Evolutionary conservation across 495 filamentous ascomycete genomes (phyloP).

Genomic region (Penicillium angulare): DNA sequence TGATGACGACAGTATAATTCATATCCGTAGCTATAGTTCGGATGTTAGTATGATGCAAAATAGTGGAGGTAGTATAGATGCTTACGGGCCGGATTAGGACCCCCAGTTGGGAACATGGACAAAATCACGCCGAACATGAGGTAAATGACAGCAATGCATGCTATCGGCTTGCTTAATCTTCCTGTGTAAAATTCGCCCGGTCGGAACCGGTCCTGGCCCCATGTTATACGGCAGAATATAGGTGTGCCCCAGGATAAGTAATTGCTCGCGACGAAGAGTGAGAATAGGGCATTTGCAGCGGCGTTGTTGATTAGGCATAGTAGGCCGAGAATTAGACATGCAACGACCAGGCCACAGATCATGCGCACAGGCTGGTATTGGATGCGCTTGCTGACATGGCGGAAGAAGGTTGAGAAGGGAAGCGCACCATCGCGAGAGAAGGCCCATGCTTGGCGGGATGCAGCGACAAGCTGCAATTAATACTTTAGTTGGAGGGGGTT

Average conservation of each 20-base stretch:
- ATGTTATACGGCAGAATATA: slow-evolving; percentile 60
- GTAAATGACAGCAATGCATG: slow-evolving; percentile 52
- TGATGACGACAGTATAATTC: slow-evolving; percentile 69
- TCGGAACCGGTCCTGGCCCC: slow-evolving; percentile 58
- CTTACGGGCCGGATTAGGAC: slow-evolving; percentile 53
- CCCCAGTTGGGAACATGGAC: slow-evolving; percentile 58
- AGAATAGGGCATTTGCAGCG: slow-evolving; percentile 60
- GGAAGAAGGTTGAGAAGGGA: slow-evolving; percentile 61
- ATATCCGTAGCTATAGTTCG: slow-evolving; percentile 48
- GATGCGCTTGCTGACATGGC: slow-evolving; percentile 52
- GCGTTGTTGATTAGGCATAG: slow-evolving; percentile 57
- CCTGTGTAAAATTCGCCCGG: slow-evolving; percentile 48
- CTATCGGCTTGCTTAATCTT: slow-evolving; percentile 50
- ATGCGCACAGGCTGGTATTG: slow-evolving; percentile 61
- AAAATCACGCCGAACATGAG: slow-evolving; percentile 55
- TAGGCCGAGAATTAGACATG: slow-evolving; percentile 56
- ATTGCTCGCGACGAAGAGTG: slow-evolving; percentile 59
- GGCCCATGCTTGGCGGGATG: slow-evolving; percentile 57
- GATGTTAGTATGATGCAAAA: slow-evolving; percentile 4
- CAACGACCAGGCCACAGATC: slow-evolving; percentile 57
- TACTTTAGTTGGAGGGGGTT: neutral
- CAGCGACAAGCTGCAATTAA: slow-evolving; percentile 46
- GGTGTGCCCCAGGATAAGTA: slow-evolving; percentile 61
- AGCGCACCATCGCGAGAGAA: slow-evolving; percentile 60
- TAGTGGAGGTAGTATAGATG: neutral